Evolutionary conservation across 2,329 filamentous ascomycete species (phyloP), one percentile per base, ranked within the genome.

Genomic region (Raffaelea ambrosiae): DNA sequence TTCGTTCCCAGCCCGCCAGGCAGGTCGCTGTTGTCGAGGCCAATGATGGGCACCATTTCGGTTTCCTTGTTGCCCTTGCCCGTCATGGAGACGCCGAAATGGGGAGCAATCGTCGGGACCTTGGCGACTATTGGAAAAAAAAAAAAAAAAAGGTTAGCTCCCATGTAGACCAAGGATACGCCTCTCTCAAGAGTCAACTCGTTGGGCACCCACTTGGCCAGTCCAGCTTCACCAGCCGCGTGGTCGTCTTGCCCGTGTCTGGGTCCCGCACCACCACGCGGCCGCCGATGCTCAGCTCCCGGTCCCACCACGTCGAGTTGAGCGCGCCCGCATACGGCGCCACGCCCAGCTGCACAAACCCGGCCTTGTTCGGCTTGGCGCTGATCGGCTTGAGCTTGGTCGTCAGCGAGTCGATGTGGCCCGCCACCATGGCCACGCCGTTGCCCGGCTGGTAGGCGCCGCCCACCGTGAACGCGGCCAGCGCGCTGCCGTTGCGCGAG

Each of bases 271-370:
- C 83, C 43, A 97, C 73, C 4, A 97, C 91, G 40, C 89, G 77
- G 36, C 93, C 93, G 54, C 89, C 93, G 57, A 97, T 86, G 55
- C 86, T 84, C 45, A 98, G 76, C 64, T 98, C 93, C 35, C 93
- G 81, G 65, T 97, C 93, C 91, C 90, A 97, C 93, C 93, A 97
- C 1, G 93, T 97, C 53, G 75, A 73, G 62, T 90, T 93, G 52
- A 97, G 69, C 2, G 74, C 89, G 44, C 93, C 91, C 10, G 89
- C 91, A 62, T 97, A 98, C 1, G 87, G 93, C 3, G 93, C 90
- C 46, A 97, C 88, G 21, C 88, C 91, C 7, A 97, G 77, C 69
- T 97, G 88, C 23, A 88, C 65, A 61, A 88, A 98, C 47, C 93
- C 91, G 29, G 86, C 84, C 62, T 85, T 88, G 57, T 74, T 86